These are phyloP conservation scores for Teunomyces stri DNA, from an alignment of 805 yeast species.

Conservation along the genomic window DNA sequence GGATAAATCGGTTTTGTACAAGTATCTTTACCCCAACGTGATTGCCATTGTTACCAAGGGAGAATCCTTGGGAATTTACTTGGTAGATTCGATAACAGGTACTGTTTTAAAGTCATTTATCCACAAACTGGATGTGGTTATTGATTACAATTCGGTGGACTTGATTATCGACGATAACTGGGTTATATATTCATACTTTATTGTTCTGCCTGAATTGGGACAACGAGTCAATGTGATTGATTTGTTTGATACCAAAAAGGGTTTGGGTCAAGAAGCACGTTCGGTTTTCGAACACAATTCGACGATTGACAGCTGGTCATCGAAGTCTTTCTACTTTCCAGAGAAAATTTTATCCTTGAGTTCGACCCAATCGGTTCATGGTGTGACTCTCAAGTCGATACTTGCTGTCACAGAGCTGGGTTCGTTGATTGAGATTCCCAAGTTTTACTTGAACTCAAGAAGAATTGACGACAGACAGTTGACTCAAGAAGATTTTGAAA, in stretches of 20 bases:
- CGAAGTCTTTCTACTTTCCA: conserved; percentile 63
- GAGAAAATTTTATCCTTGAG: conserved; percentile 51
- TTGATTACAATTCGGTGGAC: conserved; percentile 42
- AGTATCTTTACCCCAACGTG: conserved; percentile 72
- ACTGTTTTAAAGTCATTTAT: conserved; percentile 48
- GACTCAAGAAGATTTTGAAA: conserved; percentile 48
- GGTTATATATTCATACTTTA: conserved; percentile 66
- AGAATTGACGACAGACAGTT: conserved; percentile 57
- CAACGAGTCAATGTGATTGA: conserved; percentile 70
- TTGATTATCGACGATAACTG: conserved; percentile 79
- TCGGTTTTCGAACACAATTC: conserved; percentile 34
- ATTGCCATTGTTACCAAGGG: conserved; percentile 46
- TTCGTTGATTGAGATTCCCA: conserved; percentile 68
- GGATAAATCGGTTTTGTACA: conserved; percentile 74
- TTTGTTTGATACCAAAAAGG: conserved; percentile 63
- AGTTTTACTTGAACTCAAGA: conserved; percentile 63
- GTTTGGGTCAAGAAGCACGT: conserved; percentile 36
- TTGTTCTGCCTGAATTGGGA: conserved; percentile 46
- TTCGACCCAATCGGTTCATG: conserved; percentile 36
- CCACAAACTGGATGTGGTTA: conserved; percentile 34
- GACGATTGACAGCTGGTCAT: conserved; percentile 45
- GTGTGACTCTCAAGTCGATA: conserved; percentile 64
- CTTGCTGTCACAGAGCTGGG: conserved; percentile 59
- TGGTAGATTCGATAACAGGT: conserved; percentile 74
- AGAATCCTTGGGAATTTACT: conserved; percentile 39